Conservation (phyloP, 202 grass and related monocot genomes). For the Panicum virgatum region DNA sequence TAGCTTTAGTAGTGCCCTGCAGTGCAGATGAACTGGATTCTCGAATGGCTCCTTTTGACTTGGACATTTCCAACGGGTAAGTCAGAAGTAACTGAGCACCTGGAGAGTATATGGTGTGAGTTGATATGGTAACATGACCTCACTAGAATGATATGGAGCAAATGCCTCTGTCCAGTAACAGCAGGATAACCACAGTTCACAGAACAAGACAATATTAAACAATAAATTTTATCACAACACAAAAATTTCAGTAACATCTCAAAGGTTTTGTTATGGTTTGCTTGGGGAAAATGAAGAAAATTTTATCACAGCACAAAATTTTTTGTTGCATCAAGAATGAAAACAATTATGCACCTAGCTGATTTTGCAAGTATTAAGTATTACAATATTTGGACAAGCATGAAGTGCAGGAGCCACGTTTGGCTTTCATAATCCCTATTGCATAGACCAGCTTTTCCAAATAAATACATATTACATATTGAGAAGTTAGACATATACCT, state of each 20-base stretch:
- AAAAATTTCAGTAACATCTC: background rate
- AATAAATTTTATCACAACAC: background rate
- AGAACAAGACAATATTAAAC: conserved; percentile 5
- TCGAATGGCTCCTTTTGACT: conserved; percentile 22
- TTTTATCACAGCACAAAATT: background rate
- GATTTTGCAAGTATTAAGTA: conserved; percentile 18
- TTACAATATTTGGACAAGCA: conserved; percentile 13
- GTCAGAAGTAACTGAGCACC: conserved; percentile 26
- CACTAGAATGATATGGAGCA: conserved; percentile 7
- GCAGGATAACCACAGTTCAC: background rate
- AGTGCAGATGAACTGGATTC: conserved; percentile 35
- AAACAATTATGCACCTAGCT: conserved; percentile 2
- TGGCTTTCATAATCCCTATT: background rate
- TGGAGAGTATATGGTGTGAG: conserved; percentile 36
- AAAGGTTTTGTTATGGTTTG: background rate
- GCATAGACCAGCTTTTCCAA: conserved; percentile 22
- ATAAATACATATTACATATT: conserved; percentile 16
- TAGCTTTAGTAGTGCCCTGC: conserved; percentile 10
- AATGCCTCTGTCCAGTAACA: background rate
- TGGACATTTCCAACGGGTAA: conserved; percentile 17
- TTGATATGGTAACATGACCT: conserved; percentile 24
- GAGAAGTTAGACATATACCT: conserved; percentile 39
- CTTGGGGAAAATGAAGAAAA: background rate
- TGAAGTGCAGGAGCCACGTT: background rate
- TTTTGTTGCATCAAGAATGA: background rate